These are phyloP conservation scores for Linum trigynum DNA, from an alignment of 345 rosid species.

Conservation along the genomic window DNA sequence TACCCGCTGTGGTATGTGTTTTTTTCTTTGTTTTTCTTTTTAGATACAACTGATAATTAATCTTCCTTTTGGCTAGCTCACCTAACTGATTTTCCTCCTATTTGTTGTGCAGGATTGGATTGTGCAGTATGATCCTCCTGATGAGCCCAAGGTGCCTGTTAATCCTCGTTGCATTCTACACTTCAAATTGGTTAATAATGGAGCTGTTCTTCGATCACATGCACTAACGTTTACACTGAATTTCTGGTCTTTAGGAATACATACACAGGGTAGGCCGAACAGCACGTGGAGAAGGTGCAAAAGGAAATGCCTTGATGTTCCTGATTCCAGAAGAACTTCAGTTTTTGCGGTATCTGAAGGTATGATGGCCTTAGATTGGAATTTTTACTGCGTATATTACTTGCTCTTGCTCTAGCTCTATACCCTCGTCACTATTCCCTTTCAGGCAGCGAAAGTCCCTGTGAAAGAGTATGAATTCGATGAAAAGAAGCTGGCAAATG, in stretches of 20 bases:
- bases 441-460: slow-evolving; percentile 84
- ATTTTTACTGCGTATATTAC: slow-evolving; percentile 2
- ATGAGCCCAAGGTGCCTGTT: slow-evolving; percentile 72
- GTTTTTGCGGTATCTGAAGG: slow-evolving; percentile 86
- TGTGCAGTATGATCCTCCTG: slow-evolving; percentile 97
- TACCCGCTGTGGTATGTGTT: slow-evolving; percentile 77
- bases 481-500: slow-evolving; percentile 71
- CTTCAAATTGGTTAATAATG: background rate
- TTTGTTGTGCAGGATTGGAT: slow-evolving; percentile 75
- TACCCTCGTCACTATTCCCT: no score
- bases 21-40: background rate
- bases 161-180: background rate
- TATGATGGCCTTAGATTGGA: slow-evolving; percentile 7
- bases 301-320: slow-evolving; percentile 88
- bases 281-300: slow-evolving; percentile 97
- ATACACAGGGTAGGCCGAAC: slow-evolving; percentile 99
- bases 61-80: no score
- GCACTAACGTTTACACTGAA: slow-evolving; percentile 6
- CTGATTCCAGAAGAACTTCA: slow-evolving; percentile 90
- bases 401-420: background rate
- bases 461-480: slow-evolving; percentile 84
- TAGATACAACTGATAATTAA: background rate
- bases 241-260: slow-evolving; percentile 58
- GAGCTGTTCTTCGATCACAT: background rate
- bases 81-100: background rate